These are phyloP conservation scores for Avena insularis DNA, from an alignment of 176 grass and related monocot genomes.

Conservation along the genomic window DNA sequence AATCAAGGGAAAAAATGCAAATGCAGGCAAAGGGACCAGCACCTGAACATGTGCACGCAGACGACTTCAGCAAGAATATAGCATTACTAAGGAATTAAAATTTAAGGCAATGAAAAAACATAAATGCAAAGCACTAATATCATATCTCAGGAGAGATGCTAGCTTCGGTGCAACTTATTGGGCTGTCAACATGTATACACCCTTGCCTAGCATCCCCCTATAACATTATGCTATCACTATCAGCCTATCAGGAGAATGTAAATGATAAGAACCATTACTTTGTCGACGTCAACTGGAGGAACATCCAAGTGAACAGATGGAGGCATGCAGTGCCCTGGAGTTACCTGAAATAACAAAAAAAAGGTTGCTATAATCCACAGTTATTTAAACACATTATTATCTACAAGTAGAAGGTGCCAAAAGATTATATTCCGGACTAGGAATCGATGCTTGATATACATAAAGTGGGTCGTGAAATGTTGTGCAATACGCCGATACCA, in stretches of 20 bases:
- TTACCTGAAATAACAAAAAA: constrained; percentile 56
- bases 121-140: constrained; percentile 32
- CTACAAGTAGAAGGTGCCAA: constrained; percentile 13
- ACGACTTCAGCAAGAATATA: constrained; percentile 20
- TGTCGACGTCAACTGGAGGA: constrained; percentile 95
- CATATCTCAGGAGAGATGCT: constrained; percentile 27
- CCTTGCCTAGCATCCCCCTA: not conserved
- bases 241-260: not conserved
- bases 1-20: constrained; percentile 26
- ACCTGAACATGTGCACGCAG: not conserved
- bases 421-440: constrained; percentile 3
- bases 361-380: not conserved
- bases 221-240: not conserved
- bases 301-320: constrained; percentile 64
- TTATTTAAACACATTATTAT: constrained; percentile 31
- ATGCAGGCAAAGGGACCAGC: constrained; percentile 14
- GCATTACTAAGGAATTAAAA: not conserved
- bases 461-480: constrained; percentile 17
- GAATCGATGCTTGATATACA: constrained; percentile 22
- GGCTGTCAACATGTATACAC: not conserved
- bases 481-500: not conserved
- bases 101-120: not conserved
- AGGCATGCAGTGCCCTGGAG: constrained; percentile 46
- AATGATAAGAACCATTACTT: constrained; percentile 58
- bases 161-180: constrained; percentile 20